Evolutionary conservation across 371 early-diverging fungal genomes (phyloP).

Genomic region (Mucor saturninus): DNA sequence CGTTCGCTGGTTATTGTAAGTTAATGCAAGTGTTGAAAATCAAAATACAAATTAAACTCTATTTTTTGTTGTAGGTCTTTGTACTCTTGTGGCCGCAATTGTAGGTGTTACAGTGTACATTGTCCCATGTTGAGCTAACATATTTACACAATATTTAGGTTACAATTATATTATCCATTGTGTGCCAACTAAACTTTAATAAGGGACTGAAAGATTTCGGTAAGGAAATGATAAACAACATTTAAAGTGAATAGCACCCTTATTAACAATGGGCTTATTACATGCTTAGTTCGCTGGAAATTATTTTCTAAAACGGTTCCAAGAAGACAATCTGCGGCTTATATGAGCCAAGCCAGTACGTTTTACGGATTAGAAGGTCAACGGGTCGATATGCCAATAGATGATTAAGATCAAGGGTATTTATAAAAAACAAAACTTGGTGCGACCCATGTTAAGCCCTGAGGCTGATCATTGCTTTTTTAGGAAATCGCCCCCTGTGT

Average conservation of each 20-base stretch:
- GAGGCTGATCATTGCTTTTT: no score
- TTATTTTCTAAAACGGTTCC: neutral
- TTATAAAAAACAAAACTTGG: neutral
- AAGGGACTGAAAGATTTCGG: constrained; percentile 17
- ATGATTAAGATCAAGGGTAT: neutral
- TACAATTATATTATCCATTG: constrained; percentile 1
- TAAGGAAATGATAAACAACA: neutral
- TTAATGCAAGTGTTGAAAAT: neutral
- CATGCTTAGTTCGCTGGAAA: neutral
- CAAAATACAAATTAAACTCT: no score
- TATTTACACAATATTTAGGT: neutral
- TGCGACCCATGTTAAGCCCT: no score
- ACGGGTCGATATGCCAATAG: neutral
- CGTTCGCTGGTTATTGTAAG: constrained; percentile 13
- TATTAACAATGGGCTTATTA: neutral
- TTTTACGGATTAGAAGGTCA: neutral
- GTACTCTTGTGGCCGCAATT: neutral
- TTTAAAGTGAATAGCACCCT: neutral
- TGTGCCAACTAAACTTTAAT: constrained; percentile 10
- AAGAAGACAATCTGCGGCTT: neutral
- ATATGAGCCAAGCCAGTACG: neutral
- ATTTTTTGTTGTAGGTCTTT: neutral
- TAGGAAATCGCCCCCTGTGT: no score
- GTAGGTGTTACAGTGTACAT: neutral
- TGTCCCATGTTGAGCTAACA: no score